Evolutionary conservation across 2,329 filamentous ascomycete species (phyloP).

Genomic region (Calonectria hawksworthii): DNA sequence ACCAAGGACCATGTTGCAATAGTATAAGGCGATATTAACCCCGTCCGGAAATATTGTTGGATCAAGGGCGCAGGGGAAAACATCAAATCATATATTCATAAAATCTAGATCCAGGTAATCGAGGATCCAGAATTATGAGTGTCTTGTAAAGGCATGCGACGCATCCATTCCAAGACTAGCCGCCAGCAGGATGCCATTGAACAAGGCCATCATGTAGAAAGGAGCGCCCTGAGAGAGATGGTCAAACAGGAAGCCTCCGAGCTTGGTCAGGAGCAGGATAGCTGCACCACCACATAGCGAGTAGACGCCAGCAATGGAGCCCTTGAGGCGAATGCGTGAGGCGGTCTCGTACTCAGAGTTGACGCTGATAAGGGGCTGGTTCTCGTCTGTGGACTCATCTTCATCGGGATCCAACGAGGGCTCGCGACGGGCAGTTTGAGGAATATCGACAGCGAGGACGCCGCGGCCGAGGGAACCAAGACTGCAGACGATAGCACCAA

Average conservation of each 20-base stretch:
- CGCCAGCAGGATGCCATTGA: constrained; percentile 81
- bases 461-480: constrained; percentile 89
- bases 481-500: constrained; percentile 95
- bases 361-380: constrained; percentile 54
- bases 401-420: constrained; percentile 52
- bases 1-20: background rate
- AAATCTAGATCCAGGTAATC: constrained; percentile 7
- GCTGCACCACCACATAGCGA: constrained; percentile 91
- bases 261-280: constrained; percentile 91
- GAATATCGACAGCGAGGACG: constrained; percentile 71
- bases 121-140: constrained; percentile 16
- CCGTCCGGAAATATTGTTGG: background rate
- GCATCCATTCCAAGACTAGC: constrained; percentile 67
- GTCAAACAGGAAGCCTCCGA: constrained; percentile 91
- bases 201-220: constrained; percentile 94
- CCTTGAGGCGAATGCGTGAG: constrained; percentile 79
- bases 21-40: constrained; percentile 2
- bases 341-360: constrained; percentile 50
- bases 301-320: constrained; percentile 95
- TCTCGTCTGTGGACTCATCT: constrained; percentile 57
- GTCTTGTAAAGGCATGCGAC: constrained; percentile 53
- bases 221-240: constrained; percentile 79
- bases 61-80: background rate
- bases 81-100: constrained; percentile 35
- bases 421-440: constrained; percentile 40